Evolutionary conservation across 176 grass and related monocot genomes (phyloP).

Genomic region (Oryza punctata): DNA sequence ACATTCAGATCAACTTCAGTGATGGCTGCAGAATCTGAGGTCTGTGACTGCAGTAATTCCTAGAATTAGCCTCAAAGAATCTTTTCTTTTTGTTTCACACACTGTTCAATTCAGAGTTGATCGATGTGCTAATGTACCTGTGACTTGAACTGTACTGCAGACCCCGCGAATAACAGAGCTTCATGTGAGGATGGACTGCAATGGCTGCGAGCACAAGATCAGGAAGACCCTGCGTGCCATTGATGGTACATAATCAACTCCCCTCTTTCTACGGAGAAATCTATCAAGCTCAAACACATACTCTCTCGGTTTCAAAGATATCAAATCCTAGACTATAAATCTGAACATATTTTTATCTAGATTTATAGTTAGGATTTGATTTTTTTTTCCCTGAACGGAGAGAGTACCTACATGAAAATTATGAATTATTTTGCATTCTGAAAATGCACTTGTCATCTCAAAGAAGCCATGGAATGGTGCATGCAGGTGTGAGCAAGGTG

Average conservation of each 20-base stretch:
- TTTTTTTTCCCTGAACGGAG: no score
- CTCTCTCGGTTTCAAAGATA: no score
- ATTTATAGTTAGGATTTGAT: no score
- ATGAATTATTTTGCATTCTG: not conserved
- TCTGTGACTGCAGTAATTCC: constrained; percentile 25
- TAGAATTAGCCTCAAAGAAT: not conserved
- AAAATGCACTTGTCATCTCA: constrained; percentile 1
- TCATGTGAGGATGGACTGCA: constrained; percentile 61
- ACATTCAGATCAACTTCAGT: constrained; percentile 1
- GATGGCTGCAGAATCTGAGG: constrained; percentile 51
- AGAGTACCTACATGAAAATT: no score
- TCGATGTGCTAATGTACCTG: constrained; percentile 16
- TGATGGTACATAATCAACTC: constrained; percentile 43
- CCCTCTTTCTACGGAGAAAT: constrained; percentile 1
- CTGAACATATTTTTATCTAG: no score
- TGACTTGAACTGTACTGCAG: constrained; percentile 1
- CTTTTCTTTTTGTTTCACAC: not conserved
- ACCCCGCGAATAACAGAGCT: constrained; percentile 50
- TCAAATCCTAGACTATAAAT: no score
- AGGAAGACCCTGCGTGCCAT: constrained; percentile 41
- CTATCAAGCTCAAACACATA: not conserved
- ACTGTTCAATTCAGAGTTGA: not conserved
- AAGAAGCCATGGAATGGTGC: not conserved
- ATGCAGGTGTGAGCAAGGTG: constrained; percentile 67
- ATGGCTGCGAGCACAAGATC: constrained; percentile 54